These are phyloP conservation scores for Cryphonectria japonica DNA, from an alignment of 2,329 filamentous ascomycete genomes.

Conservation along the genomic window DNA sequence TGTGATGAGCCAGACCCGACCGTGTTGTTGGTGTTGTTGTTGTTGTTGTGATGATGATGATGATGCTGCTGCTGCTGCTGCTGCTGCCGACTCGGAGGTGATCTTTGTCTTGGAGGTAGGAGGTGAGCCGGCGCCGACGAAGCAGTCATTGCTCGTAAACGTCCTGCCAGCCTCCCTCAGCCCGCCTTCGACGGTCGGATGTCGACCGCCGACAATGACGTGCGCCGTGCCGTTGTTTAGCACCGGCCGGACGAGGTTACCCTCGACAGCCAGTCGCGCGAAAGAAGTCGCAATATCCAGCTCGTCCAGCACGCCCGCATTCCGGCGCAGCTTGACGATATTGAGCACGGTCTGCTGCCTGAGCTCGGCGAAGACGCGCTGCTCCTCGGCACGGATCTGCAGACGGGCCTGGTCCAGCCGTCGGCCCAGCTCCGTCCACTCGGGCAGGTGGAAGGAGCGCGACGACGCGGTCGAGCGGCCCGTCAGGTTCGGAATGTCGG, in stretches of 20 bases:
- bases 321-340: slow-evolving; percentile 83
- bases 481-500: slow-evolving; percentile 16
- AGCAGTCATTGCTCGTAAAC: slow-evolving; percentile 86
- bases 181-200: slow-evolving; percentile 89
- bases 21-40: slow-evolving; percentile 49
- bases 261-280: slow-evolving; percentile 75
- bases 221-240: slow-evolving; percentile 69
- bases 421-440: slow-evolving; percentile 83
- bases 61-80: slow-evolving; percentile 67
- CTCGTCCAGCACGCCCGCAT: slow-evolving; percentile 90
- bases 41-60: slow-evolving; percentile 56
- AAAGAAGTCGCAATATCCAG: slow-evolving; percentile 90
- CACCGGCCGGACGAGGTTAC: slow-evolving; percentile 72
- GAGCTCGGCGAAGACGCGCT: slow-evolving; percentile 74
- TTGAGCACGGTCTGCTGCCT: slow-evolving; percentile 78
- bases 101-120: slow-evolving; percentile 33
- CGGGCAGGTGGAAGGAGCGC: slow-evolving; percentile 78
- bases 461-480: slow-evolving; percentile 76
- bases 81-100: slow-evolving; percentile 37
- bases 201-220: slow-evolving; percentile 81
- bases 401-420: slow-evolving; percentile 76
- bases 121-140: slow-evolving; percentile 70
- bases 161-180: slow-evolving; percentile 76
- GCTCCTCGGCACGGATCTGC: slow-evolving; percentile 83
- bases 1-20: slow-evolving; percentile 69